A percentile compares a stretch with the other conserved stretches of the same genome.
These are phyloP conservation scores for Lipomyces lipofer DNA, from an alignment of 805 yeast species.

Conservation along the genomic window DNA sequence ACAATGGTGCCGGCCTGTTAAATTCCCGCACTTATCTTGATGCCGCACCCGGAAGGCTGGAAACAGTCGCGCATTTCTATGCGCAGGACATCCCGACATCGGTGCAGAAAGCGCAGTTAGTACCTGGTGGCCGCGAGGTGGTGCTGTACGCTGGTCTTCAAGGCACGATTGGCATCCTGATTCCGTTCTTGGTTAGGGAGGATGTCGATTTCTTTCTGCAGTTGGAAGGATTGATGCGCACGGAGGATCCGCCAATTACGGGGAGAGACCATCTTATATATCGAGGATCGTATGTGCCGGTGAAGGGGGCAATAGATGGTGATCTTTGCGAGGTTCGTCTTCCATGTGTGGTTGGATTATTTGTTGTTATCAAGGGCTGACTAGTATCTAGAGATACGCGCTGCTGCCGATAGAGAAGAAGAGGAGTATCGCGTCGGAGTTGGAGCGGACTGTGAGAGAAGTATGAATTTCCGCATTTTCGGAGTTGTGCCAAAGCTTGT, in stretches of 20 bases:
- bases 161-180: slow-evolving; percentile 75
- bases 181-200: slow-evolving; percentile 62
- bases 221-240: slow-evolving; percentile 49
- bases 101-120: slow-evolving; percentile 55
- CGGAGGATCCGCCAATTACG: slow-evolving; percentile 43
- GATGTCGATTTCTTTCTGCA: slow-evolving; percentile 62
- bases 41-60: slow-evolving; percentile 58
- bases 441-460: slow-evolving; percentile 39
- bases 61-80: slow-evolving; percentile 56
- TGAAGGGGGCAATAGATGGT: slow-evolving; percentile 78
- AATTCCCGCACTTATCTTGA: slow-evolving; percentile 44
- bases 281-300: slow-evolving; percentile 81
- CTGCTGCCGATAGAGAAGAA: slow-evolving; percentile 31
- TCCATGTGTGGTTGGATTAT: no score
- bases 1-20: slow-evolving; percentile 45
- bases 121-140: slow-evolving; percentile 64
- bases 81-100: slow-evolving; percentile 71
- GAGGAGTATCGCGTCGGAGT: slow-evolving; percentile 36
- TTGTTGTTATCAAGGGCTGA: no score
- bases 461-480: no score
- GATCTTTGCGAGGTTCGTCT: slow-evolving; percentile 78
- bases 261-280: slow-evolving; percentile 69
- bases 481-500: no score
- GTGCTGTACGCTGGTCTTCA: slow-evolving; percentile 73
- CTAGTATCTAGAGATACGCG: no score